A percentile compares a stretch with the other conserved stretches of the same genome.
Evolutionary conservation across 768 basidiomycete genomes (phyloP).

Genomic region (Rhizopogon sp.): DNA sequence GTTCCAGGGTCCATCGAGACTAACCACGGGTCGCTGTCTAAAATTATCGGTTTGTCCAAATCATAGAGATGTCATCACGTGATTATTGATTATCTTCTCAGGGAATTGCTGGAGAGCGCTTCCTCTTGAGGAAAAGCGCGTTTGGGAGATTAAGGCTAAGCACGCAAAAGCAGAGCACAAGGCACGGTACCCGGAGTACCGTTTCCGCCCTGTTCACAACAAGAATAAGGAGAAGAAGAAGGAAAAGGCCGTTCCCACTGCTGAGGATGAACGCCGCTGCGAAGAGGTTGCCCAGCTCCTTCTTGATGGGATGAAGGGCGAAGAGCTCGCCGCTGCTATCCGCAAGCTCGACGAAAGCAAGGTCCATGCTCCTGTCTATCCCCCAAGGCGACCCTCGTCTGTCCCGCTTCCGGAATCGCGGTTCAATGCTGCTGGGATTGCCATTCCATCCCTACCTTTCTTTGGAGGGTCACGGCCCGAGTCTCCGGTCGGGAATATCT

Average conservation of each 20-base stretch:
- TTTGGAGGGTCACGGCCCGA: constrained; percentile 33
- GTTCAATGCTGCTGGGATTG: constrained; percentile 28
- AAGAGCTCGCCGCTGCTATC: constrained; percentile 58
- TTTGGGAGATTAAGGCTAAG: constrained; percentile 72
- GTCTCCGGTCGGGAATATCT: constrained; percentile 42
- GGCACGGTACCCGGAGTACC: constrained; percentile 60
- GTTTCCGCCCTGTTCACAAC: constrained; percentile 41
- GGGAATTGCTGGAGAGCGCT: constrained; percentile 62
- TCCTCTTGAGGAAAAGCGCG: constrained; percentile 62
- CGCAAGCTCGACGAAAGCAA: constrained; percentile 40
- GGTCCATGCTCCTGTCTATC: constrained; percentile 20
- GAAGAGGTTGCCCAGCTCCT: constrained; percentile 60
- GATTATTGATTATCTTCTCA: constrained; percentile 3
- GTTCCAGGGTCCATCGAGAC: constrained; percentile 48
- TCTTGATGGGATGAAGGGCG: constrained; percentile 66
- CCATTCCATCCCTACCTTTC: constrained; percentile 40
- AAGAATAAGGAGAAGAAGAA: constrained; percentile 43
- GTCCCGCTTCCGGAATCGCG: constrained; percentile 50
- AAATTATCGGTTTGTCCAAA: constrained; percentile 34
- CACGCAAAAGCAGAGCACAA: constrained; percentile 72
- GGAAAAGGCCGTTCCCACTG: constrained; percentile 12
- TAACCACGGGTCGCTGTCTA: constrained; percentile 44
- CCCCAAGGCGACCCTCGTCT: constrained; percentile 54
- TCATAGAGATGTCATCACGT: neutral
- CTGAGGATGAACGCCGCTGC: constrained; percentile 27